A percentile compares a stretch with the other conserved stretches of the same genome.
Evolutionary conservation across 495 filamentous ascomycete species (phyloP).

Genomic region (Astrothelium subdiscretum): DNA sequence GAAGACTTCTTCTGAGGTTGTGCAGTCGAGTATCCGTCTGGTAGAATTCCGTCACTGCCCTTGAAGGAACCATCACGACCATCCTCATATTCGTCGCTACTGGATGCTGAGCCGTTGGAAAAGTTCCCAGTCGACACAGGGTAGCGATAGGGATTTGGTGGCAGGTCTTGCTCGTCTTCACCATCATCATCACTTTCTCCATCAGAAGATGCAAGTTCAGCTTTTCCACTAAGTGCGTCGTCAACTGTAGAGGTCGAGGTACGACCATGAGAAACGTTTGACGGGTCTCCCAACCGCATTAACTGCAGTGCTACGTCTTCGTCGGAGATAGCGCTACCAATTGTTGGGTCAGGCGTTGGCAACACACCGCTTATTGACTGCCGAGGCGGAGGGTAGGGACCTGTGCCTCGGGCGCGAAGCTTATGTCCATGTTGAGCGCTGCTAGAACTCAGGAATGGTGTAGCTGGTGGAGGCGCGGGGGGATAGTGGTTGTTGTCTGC

Average conservation of each 20-base stretch:
- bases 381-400: slow-evolving; percentile 35
- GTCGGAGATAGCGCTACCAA: slow-evolving; percentile 82
- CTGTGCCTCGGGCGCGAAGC: slow-evolving; percentile 48
- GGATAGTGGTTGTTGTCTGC: slow-evolving; percentile 34
- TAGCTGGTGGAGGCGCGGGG: slow-evolving; percentile 8
- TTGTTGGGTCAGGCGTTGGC: slow-evolving; percentile 88
- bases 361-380: slow-evolving; percentile 46
- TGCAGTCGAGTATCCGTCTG: slow-evolving; percentile 19
- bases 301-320: slow-evolving; percentile 95
- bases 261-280: slow-evolving; percentile 77
- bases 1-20: slow-evolving; percentile 25
- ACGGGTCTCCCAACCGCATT: slow-evolving; percentile 87
- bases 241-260: slow-evolving; percentile 89
- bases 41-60: slow-evolving; percentile 33
- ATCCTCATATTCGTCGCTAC: slow-evolving; percentile 56
- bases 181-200: slow-evolving; percentile 62
- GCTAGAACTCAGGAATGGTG: slow-evolving; percentile 16
- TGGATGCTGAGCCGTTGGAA: slow-evolving; percentile 60
- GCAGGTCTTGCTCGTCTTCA: slow-evolving; percentile 52
- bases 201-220: slow-evolving; percentile 77
- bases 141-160: slow-evolving; percentile 38
- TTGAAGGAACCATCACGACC: slow-evolving; percentile 45
- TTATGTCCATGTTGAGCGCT: slow-evolving; percentile 49
- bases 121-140: slow-evolving; percentile 32
- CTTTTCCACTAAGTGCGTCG: slow-evolving; percentile 79